A percentile compares a stretch with the other conserved stretches of the same genome.
These are phyloP conservation scores for Colletotrichum shisoi DNA, from an alignment of 2,329 filamentous ascomycete genomes.

Conservation along the genomic window DNA sequence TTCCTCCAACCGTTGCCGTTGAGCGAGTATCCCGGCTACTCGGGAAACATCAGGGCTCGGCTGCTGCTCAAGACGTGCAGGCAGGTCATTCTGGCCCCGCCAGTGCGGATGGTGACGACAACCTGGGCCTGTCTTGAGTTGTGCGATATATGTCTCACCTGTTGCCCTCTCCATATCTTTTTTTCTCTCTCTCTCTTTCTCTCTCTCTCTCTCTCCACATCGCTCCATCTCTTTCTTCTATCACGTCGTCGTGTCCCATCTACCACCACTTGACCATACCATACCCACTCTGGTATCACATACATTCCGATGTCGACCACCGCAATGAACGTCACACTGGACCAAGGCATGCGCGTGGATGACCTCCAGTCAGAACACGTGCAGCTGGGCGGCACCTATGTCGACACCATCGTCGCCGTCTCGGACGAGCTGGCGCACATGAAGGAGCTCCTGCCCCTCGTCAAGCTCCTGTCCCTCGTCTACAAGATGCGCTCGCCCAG, in stretches of 20 bases:
- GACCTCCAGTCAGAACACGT: conserved; percentile 29
- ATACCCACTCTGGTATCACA: too few species aligned
- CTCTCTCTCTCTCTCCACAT: not conserved
- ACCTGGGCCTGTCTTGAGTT: not conserved
- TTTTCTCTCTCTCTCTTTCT: not conserved
- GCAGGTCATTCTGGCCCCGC: conserved; percentile 27
- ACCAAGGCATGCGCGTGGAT: conserved; percentile 22
- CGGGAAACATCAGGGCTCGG: conserved; percentile 17
- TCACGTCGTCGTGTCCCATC: not conserved
- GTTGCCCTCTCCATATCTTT: not conserved
- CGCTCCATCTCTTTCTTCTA: not conserved
- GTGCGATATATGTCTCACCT: conserved; percentile 17
- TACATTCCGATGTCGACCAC: not conserved
- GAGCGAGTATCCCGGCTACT: conserved; percentile 19
- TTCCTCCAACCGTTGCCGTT: conserved; percentile 13
- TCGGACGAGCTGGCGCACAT: conserved; percentile 47
- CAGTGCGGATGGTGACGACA: conserved; percentile 23
- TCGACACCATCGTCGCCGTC: conserved; percentile 45
- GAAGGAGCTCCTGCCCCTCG: conserved; percentile 46
- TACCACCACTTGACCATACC: not conserved
- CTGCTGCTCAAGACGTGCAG: not conserved
- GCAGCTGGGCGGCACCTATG: conserved; percentile 36
- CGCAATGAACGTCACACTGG: conserved; percentile 25
- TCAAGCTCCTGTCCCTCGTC: conserved; percentile 48
- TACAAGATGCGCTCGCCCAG: conserved; percentile 46